These are phyloP conservation scores for Alternaria triticina DNA, from an alignment of 2,329 filamentous ascomycete species.

Conservation along the genomic window DNA sequence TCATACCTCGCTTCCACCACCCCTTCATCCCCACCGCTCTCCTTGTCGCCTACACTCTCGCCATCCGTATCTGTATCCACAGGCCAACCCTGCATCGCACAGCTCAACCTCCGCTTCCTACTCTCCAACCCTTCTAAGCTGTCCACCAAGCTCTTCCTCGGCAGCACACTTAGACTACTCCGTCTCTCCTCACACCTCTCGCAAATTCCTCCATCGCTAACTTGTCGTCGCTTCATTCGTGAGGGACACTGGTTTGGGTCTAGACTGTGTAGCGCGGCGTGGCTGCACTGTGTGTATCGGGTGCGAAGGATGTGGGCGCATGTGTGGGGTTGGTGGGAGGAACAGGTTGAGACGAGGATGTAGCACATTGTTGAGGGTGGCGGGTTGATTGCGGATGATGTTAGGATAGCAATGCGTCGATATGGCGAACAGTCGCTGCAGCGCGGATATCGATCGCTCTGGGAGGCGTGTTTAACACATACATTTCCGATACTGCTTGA, in stretches of 20 bases:
- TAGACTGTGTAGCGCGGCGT: slow-evolving; percentile 26
- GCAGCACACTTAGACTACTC: slow-evolving; percentile 26
- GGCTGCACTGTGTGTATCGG: slow-evolving; percentile 29
- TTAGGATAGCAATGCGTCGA: not conserved
- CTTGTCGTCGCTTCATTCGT: slow-evolving; percentile 26
- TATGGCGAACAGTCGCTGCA: not conserved
- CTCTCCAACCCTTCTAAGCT: not conserved
- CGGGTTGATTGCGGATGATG: no score
- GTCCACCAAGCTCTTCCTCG: not conserved
- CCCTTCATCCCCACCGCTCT: not conserved
- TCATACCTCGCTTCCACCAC: not conserved
- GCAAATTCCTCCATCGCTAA: slow-evolving; percentile 8
- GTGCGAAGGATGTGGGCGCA: slow-evolving; percentile 22
- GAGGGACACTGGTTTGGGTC: slow-evolving; percentile 30
- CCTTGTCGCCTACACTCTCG: not conserved
- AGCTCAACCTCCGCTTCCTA: not conserved
- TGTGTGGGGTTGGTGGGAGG: not conserved
- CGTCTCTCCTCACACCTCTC: slow-evolving; percentile 15
- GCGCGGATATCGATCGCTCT: not conserved
- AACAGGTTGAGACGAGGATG: slow-evolving; percentile 29
- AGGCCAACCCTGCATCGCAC: not conserved
- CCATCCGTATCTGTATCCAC: not conserved
- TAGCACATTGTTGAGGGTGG: slow-evolving; percentile 40
- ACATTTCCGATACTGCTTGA: not conserved
- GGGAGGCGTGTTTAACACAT: not conserved